These are phyloP conservation scores for Paracorniculantispora psalliotae DNA, from an alignment of 2,329 filamentous ascomycete genomes.

Conservation along the genomic window DNA sequence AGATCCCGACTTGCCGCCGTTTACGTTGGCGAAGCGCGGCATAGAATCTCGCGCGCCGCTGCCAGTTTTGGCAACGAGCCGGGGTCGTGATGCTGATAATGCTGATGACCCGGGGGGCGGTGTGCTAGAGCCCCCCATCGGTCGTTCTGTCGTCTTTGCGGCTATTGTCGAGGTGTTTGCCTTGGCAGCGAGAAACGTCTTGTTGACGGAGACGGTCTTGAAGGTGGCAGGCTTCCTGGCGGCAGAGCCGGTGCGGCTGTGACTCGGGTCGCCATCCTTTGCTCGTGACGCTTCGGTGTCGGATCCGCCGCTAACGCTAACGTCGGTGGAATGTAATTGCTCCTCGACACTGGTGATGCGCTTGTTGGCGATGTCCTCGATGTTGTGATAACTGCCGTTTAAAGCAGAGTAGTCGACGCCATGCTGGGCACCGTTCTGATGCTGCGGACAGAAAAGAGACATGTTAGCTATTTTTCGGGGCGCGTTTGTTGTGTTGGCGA, in stretches of 20 bases:
- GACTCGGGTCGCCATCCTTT: constrained; percentile 53
- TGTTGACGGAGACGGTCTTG: constrained; percentile 82
- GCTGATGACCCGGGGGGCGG: constrained; percentile 42
- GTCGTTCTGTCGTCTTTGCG: constrained; percentile 49
- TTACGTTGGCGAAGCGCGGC: constrained; percentile 34
- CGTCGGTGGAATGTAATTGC: constrained; percentile 57
- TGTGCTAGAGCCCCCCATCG: constrained; percentile 40
- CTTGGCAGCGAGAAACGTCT: constrained; percentile 76
- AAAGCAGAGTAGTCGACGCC: constrained; percentile 40
- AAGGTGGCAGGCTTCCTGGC: constrained; percentile 73
- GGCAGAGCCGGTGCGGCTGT: constrained; percentile 53
- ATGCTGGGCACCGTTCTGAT: constrained; percentile 40
- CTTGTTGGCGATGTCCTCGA: constrained; percentile 52
- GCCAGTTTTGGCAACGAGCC: constrained; percentile 71
- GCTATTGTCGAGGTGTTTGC: constrained; percentile 38
- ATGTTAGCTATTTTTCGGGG: neutral
- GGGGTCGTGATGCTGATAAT: constrained; percentile 56
- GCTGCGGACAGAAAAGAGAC: neutral
- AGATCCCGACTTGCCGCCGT: constrained; percentile 54
- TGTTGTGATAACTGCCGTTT: constrained; percentile 43
- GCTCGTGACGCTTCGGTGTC: constrained; percentile 68
- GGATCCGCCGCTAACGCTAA: constrained; percentile 68
- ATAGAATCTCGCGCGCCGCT: constrained; percentile 52
- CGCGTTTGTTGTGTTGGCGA: neutral
- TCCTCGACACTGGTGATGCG: constrained; percentile 55